Base-by-base conservation (phyloP, 345 rosid genomes). In the Eucalyptus sideroxylon region DNA sequence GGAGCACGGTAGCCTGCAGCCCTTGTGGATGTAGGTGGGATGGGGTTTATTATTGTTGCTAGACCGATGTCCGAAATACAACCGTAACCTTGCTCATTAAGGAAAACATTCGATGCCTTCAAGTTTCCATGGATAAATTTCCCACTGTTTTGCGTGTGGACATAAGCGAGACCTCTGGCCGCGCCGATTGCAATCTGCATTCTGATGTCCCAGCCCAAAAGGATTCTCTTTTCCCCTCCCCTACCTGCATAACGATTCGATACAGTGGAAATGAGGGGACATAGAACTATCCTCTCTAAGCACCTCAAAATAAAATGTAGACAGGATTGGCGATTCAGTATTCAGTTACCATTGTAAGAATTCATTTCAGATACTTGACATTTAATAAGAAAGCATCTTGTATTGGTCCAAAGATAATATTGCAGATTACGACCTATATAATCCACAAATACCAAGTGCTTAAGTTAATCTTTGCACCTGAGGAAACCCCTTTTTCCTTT, bases 1-100 rank as follows among this genome's bases (percentile, higher is more conserved):
- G 99, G 98, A 88, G 99, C 99, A 27, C 95, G 96, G 88, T 96
- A 96, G 59, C 98, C 97, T 82, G 94, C 94, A 62, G 97, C 96
- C 49, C 97, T 94, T 65, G 89, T 50, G 50, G 93, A 90, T 51
- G 94, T 93, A 2, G 93, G 94, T 3, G 95, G 94, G 91, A 95
- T 85, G 31, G 96, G 91, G 92, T 94, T 95, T 95, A 95, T 95
- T 90, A 95, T 56, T 34, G 95, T 83, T 26, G 98, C 94, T 45
- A 98, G 90, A 60, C 98, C 99, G 55, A 94, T 91, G 80, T 97
- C 99, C 16, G 99, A 95, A 56, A 98, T 91, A 83, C 94, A 94
- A 23, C 96, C 98, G 53, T 92, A 89, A 86, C 93, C 93, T 90
- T 88, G 89, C 3, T 94, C 89, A 69, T 96, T 95, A 40, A 96